Evolutionary conservation across 768 basidiomycete genomes (phyloP).

Genomic region (Pholiota molesta): DNA sequence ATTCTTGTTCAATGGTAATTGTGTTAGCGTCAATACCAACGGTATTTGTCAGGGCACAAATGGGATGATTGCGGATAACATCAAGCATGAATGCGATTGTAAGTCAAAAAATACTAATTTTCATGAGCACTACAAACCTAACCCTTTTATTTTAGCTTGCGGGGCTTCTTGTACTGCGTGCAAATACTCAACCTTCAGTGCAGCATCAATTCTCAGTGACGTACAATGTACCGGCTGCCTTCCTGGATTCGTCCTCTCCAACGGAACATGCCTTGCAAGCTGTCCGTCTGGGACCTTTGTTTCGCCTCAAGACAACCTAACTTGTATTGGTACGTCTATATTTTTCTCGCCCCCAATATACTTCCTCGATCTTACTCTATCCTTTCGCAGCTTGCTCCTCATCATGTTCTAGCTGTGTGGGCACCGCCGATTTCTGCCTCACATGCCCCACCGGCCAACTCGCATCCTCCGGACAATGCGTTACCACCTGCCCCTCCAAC

Average conservation of each 20-base stretch:
- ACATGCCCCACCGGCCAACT: constrained; percentile 70
- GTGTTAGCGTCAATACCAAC: constrained; percentile 63
- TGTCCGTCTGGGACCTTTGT: constrained; percentile 80
- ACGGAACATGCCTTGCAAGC: constrained; percentile 66
- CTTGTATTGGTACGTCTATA: constrained; percentile 64
- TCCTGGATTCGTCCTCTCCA: constrained; percentile 72
- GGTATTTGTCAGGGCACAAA: constrained; percentile 77
- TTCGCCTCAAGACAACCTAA: constrained; percentile 70
- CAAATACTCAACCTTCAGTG: constrained; percentile 70
- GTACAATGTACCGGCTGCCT: constrained; percentile 80
- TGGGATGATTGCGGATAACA: constrained; percentile 74
- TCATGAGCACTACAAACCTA: not conserved
- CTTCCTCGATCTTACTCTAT: constrained; percentile 6
- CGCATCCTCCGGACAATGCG: constrained; percentile 75
- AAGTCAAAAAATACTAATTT: constrained; percentile 31
- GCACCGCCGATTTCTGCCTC: constrained; percentile 70
- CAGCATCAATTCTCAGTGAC: constrained; percentile 64
- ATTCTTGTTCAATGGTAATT: constrained; percentile 67
- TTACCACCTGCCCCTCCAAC: constrained; percentile 72
- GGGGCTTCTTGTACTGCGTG: constrained; percentile 84
- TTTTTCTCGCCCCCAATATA: not conserved
- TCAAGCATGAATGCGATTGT: constrained; percentile 86
- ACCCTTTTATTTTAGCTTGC: constrained; percentile 54
- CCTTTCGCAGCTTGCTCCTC: constrained; percentile 39
- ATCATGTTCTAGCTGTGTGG: constrained; percentile 72